Evolutionary conservation across 305 asterid genomes (phyloP), one percentile per base, ranked within the genome.

Genomic region (Rubia peregrina): DNA sequence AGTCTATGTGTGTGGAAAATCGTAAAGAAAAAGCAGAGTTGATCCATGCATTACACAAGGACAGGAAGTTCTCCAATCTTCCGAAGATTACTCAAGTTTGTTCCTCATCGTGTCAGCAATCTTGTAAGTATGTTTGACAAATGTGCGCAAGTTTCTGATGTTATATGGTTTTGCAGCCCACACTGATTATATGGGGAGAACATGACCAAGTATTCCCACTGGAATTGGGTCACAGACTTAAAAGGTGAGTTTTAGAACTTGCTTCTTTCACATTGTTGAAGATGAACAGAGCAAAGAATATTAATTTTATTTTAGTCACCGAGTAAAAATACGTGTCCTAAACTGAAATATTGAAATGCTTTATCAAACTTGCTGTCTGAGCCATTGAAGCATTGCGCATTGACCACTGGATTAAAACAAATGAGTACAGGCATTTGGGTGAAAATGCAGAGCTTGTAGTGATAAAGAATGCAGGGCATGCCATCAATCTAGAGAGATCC

Each of bases 401-500:
- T 30, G 57, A 43, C 36, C 6, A 33, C 61, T 16, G 9, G 42
- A 48, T 53, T 53, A n/a, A 3, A 0, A 10, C 6, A 68, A 55
- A 55, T 11, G 17, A 59, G 41, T 57, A 48, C 86, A 90, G 97
- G 77, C 96, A 91, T 83, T 77, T 91, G 85, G 92, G 79, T 0
- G 71, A 73, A 73, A 87, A 83, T 10, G 85, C 90, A 2, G 75
- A 85, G 80, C 85, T 91, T 1, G 89, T 84, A 26, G 76, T 91
- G 14, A 46, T 91, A 14, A 87, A 87, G 79, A 82, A 89, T 9
- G 92, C 92, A 7, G 97, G 96, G 55, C 96, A 91, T 74, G 97
- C 97, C 0, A 80, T 91, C 65, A 87, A 87, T 65, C 71, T 87
- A 71, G 96, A 89, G 86, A 86, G 84, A 69, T 78, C 95, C 1